Percentiles rank a stretch among this genome's conserved stretches.
phyloP scores from a whole-genome alignment of 129 eudicot species.

The Erigeron canadensis region DNA sequence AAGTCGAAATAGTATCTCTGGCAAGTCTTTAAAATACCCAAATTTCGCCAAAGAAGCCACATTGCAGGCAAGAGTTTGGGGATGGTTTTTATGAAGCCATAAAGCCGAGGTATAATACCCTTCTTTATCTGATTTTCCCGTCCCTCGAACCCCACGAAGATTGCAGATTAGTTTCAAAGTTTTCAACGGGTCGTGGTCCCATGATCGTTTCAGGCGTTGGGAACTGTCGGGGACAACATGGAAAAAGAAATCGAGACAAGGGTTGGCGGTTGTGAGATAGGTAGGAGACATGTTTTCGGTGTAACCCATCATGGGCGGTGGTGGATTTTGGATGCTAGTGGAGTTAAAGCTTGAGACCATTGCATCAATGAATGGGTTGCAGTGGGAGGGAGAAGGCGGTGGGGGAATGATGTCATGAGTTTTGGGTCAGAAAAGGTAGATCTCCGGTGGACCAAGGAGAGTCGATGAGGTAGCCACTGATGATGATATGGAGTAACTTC shows the following conservation, averaged over 20 bases:
- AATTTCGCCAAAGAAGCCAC: background rate
- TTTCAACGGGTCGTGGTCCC: background rate
- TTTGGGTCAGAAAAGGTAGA: too few relatives aligned
- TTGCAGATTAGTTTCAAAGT: conserved; percentile 1
- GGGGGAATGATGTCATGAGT: too few relatives aligned
- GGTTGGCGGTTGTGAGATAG: background rate
- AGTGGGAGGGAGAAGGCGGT: background rate
- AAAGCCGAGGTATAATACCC: background rate
- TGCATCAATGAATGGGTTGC: background rate
- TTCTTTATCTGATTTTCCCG: conserved; percentile 1
- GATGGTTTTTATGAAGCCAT: background rate
- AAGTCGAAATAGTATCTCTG: background rate
- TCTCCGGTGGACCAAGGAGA: background rate
- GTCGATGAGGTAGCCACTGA: background rate
- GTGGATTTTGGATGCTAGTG: background rate
- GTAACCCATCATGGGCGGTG: background rate
- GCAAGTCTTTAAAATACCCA: background rate
- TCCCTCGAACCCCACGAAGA: background rate
- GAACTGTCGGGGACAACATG: background rate
- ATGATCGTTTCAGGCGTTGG: background rate
- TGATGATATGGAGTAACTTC: too few relatives aligned
- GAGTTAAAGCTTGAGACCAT: background rate
- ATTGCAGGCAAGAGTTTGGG: conserved; percentile 1
- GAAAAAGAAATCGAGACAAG: background rate
- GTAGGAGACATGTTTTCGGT: conserved; percentile 6